These are phyloP conservation scores for Eimeria sp. DNA, from an alignment of 169 alveolate species.

Conservation along the genomic window DNA sequence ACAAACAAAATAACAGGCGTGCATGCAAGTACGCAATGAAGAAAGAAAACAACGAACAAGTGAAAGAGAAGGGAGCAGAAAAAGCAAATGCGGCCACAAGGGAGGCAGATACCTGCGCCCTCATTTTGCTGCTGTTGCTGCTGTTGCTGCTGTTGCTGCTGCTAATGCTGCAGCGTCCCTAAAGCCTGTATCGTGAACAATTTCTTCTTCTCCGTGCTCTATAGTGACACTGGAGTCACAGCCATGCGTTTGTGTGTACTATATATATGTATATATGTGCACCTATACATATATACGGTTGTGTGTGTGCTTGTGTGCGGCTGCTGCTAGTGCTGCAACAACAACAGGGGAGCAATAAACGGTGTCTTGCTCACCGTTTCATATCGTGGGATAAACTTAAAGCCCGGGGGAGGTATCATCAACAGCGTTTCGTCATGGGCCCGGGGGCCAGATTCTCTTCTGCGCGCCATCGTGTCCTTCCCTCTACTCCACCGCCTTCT, in stretches of 20 bases:
- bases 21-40: no score
- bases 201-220: not conserved
- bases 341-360: not conserved
- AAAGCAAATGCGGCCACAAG: no score
- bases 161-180: not conserved
- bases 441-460: not conserved
- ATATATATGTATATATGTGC: no score
- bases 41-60: no score
- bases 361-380: not conserved
- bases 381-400: conserved; percentile 81
- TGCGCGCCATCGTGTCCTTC: not conserved
- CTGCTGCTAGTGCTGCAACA: not conserved
- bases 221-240: not conserved
- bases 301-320: not conserved
- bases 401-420: conserved; percentile 86
- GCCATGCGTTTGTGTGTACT: not conserved
- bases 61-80: no score
- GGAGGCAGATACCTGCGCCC: no score
- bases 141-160: no score
- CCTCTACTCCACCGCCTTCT: not conserved
- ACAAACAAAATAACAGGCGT: no score
- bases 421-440: conserved; percentile 81
- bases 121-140: no score
- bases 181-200: no score
- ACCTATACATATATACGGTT: no score